Conservation (phyloP, 2,329 filamentous ascomycete species). For the Cryphonectria parasitica region DNA sequence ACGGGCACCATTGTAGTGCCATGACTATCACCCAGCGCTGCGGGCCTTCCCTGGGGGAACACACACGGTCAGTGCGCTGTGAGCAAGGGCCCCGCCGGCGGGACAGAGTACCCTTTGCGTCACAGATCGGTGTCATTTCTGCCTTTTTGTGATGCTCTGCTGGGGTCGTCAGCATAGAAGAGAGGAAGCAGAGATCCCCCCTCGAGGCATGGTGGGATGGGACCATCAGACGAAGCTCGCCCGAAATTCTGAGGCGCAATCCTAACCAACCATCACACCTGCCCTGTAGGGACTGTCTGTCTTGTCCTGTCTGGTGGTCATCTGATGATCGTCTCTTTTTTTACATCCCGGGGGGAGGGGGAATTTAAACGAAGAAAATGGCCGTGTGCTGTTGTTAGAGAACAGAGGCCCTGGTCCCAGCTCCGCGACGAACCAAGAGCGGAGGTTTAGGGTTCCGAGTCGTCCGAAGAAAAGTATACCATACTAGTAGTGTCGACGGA, state of each 20-base stretch:
- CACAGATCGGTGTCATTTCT: slow-evolving; percentile 3
- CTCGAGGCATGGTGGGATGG: neutral
- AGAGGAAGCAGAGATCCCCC: neutral
- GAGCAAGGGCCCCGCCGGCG: neutral
- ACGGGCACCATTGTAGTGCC: slow-evolving; percentile 19
- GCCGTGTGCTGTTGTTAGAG: slow-evolving; percentile 10
- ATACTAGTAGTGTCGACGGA: neutral
- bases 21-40: slow-evolving; percentile 12
- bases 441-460: slow-evolving; percentile 11
- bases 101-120: neutral
- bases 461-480: neutral
- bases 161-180: neutral
- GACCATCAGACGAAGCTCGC: slow-evolving; percentile 24
- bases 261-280: slow-evolving; percentile 18
- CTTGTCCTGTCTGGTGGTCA: slow-evolving; percentile 15
- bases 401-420: slow-evolving; percentile 6
- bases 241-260: slow-evolving; percentile 8
- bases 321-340: slow-evolving; percentile 10
- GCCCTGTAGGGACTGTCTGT: neutral
- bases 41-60: slow-evolving; percentile 2
- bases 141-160: neutral
- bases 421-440: slow-evolving; percentile 19
- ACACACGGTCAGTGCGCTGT: neutral
- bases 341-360: neutral
- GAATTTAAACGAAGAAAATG: neutral